Evolutionary conservation across 495 filamentous ascomycete genomes (phyloP), one percentile per base, ranked within the genome.

Genomic region (Trichoderma parareesei): DNA sequence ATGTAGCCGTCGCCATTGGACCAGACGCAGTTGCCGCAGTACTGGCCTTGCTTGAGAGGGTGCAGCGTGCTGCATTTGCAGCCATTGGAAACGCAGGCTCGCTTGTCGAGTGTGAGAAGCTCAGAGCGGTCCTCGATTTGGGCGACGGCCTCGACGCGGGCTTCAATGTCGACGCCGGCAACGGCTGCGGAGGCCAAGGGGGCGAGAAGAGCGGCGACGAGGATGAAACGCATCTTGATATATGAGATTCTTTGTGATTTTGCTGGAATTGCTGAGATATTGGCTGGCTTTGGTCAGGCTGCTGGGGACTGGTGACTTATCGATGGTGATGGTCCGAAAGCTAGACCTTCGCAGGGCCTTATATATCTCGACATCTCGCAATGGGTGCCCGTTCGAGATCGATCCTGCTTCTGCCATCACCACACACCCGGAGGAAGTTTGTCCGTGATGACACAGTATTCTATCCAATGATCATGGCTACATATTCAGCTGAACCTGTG

Each of bases 1-100:
- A 67, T 65, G n/a, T 53, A 67, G 13, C 35, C 33, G 5, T 41
- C 57, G 13, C 44, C 40, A 40, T 63, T 63, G n/a, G 40, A 37
- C 65, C 57, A 63, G 4, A 40, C 35, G 38, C 67, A 69, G 41
- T 43, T 57, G 38, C 65, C 65, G 63, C 67, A 69, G 60, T 64
- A 64, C 38, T 61, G 60, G 65, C 63, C 60, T 61, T 69, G 67
- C 10, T 60, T 60, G n/a, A 49, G 46, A 8, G 46, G 46, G 8
- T 62, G 57, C n/a, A 63, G 43, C 46, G 38, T 64, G 57, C 61
- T n/a, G 64, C 66, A 68, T 48, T 65, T 60, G 64, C 65, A 66
- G 33, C 62, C 66, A 13, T 65, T 66, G 61, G 27, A 16, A 3
- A 35, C 38, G 66, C 67, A 64, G 49, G 66, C 66, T 0, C 66